Base-by-base conservation (phyloP, 768 basidiomycete species). In the Calocybe cyanea region DNA sequence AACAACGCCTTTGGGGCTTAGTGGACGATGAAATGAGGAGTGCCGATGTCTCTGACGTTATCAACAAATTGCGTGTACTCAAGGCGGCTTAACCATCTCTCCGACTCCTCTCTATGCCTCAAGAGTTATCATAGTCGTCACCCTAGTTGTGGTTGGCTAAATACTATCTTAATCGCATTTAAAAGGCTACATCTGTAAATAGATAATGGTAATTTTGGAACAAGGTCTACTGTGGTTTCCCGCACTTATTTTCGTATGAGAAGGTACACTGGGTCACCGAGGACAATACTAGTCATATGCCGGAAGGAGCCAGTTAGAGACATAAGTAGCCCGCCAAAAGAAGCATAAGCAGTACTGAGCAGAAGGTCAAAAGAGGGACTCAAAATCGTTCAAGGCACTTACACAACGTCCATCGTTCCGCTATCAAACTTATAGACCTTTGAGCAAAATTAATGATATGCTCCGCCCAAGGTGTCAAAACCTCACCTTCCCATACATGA, bases 401-500 rank as follows among this genome's bases (percentile, higher is more conserved):
- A 94, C 92, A 95, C 92, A 56, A 83, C 80, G 55, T 94, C 92
- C 25, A 78, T 76, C 11, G 79, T 80, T 49, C 83, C 86, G 13
- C 87, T 85, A 61, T 99, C 95, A 62, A 95, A 96, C 63, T 93
- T 93, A 75, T 99, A 99, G 38, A 97, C 89, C 92, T 95, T 38
- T 24, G 17, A 21, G 21, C 9, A 5, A 28, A 28, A 6, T 28
- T 28, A 5, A 28, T 6, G 6, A 28, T 28, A 28, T 28, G 25
- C 11, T 28, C 25, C 11, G 11, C 25, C 11, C 25, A 11, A 28
- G 25, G 25, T 28, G 5, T 28, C 11, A 5, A 6, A 5, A 18
- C 31, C 75, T 47, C 53, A 94, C 92, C 83, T 94, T 98, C 24
- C 95, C 95, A 63, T 91, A 93, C 93, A 97, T 97, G 54, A 99